Percentiles rank a stretch among this genome's conserved stretches.
Evolutionary conservation across 2,329 filamentous ascomycete genomes (phyloP).

Genomic region (Didymella arachidicola): DNA sequence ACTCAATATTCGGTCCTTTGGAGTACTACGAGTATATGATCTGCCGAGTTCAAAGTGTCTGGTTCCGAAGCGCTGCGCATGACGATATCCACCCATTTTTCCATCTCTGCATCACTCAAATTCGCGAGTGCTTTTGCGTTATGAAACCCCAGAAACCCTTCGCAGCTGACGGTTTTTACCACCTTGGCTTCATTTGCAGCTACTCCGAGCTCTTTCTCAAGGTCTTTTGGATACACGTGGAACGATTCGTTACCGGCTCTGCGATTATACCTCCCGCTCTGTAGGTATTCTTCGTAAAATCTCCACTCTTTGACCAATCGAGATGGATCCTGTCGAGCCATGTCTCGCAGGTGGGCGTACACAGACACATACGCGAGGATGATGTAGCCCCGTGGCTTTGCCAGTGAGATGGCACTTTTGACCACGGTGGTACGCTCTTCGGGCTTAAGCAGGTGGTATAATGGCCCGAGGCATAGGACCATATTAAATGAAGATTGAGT

Average conservation of each 20-base stretch:
- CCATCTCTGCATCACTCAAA: neutral
- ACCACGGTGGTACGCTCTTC: neutral
- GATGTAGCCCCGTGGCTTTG: neutral
- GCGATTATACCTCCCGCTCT: neutral
- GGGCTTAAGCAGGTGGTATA: neutral
- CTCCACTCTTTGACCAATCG: neutral
- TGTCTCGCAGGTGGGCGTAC: neutral
- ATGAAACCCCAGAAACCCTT: neutral
- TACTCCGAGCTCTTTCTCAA: neutral
- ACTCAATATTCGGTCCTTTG: neutral
- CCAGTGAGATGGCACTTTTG: neutral
- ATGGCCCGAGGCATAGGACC: neutral
- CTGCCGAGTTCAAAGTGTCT: neutral
- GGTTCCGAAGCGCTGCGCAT: neutral
- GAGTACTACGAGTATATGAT: neutral
- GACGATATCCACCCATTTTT: neutral
- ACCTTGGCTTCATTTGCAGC: neutral
- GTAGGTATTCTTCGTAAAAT: neutral
- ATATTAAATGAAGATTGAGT: neutral
- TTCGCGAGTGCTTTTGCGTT: neutral
- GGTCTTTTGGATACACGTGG: neutral
- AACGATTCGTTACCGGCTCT: neutral
- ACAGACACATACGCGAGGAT: neutral
- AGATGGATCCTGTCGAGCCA: neutral
- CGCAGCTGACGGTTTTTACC: neutral